These are phyloP conservation scores for Rhytidiadelphus loreus DNA, from an alignment of 225 moss, liverwort and hornwort genomes.

Conservation along the genomic window DNA sequence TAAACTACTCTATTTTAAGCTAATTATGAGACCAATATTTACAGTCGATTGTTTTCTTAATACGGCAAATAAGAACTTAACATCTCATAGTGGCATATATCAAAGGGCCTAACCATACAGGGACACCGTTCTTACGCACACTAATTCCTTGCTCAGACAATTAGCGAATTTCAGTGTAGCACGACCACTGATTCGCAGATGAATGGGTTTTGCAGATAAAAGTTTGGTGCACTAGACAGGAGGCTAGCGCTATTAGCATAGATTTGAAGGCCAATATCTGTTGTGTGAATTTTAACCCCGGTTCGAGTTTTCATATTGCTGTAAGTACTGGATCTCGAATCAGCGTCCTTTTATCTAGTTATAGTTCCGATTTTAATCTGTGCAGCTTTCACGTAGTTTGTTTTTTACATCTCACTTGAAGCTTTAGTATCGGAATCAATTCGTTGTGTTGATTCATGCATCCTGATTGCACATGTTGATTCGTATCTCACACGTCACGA, in stretches of 20 bases:
- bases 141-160: neutral
- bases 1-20: neutral
- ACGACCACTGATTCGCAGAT: neutral
- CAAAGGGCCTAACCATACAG: neutral
- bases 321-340: slow-evolving; percentile 30
- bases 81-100: neutral
- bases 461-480: neutral
- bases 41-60: neutral
- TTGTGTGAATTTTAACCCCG: slow-evolving; percentile 94
- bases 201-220: slow-evolving; percentile 51
- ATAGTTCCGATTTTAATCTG: neutral
- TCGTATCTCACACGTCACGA: neutral
- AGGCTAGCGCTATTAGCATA: slow-evolving; percentile 68
- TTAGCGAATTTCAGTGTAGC: neutral
- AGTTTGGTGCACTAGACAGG: slow-evolving; percentile 87
- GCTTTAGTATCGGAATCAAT: neutral
- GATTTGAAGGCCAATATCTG: slow-evolving; percentile 94
- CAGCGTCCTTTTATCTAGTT: neutral
- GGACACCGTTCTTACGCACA: neutral
- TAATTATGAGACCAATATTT: neutral
- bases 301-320: slow-evolving; percentile 72
- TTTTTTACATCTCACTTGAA: neutral
- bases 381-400: neutral
- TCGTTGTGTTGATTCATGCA: neutral
- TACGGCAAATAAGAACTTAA: neutral